Evolutionary conservation across 208 protist species (phyloP).

Genomic region (Herpetomonas samuelpessoai): DNA sequence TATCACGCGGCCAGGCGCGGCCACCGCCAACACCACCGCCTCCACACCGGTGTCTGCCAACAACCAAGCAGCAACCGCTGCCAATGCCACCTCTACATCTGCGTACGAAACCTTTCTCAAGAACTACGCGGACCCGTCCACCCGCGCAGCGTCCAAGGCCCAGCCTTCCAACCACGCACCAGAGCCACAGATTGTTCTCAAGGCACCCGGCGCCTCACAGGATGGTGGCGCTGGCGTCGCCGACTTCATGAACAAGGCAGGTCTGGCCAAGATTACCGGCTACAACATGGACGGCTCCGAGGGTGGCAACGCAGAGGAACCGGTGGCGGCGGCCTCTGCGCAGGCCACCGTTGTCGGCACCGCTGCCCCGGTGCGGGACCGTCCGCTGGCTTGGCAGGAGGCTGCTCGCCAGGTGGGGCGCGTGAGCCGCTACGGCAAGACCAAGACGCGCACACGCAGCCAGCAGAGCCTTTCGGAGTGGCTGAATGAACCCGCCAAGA

Average conservation of each 20-base stretch:
- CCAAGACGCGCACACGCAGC: slow-evolving; percentile 37
- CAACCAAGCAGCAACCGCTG: too few relatives aligned
- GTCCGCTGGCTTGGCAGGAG: slow-evolving; percentile 52
- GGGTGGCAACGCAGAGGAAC: not conserved
- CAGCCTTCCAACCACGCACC: not conserved
- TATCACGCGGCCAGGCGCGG: slow-evolving; percentile 15
- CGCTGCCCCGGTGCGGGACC: slow-evolving; percentile 7
- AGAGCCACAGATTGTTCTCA: slow-evolving; percentile 14
- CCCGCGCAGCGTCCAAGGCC: slow-evolving; percentile 4
- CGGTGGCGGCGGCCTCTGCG: not conserved
- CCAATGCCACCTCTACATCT: too few relatives aligned
- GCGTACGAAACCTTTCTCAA: slow-evolving; percentile 10
- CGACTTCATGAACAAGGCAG: slow-evolving; percentile 44
- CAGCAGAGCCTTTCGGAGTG: slow-evolving; percentile 73
- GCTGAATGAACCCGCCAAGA: slow-evolving; percentile 57
- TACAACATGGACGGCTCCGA: slow-evolving; percentile 32
- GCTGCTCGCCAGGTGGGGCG: slow-evolving; percentile 48
- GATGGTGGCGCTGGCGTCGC: slow-evolving; percentile 11
- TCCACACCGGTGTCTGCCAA: too few relatives aligned
- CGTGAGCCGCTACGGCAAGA: slow-evolving; percentile 39
- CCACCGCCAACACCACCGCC: not conserved
- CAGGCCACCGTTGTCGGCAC: not conserved
- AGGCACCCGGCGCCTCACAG: slow-evolving; percentile 9
- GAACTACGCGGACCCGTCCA: slow-evolving; percentile 14
- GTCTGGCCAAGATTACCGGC: slow-evolving; percentile 39